phyloP scores from a whole-genome alignment of 352 stramenopile species.

The Phytophthora pseudosyringae region DNA sequence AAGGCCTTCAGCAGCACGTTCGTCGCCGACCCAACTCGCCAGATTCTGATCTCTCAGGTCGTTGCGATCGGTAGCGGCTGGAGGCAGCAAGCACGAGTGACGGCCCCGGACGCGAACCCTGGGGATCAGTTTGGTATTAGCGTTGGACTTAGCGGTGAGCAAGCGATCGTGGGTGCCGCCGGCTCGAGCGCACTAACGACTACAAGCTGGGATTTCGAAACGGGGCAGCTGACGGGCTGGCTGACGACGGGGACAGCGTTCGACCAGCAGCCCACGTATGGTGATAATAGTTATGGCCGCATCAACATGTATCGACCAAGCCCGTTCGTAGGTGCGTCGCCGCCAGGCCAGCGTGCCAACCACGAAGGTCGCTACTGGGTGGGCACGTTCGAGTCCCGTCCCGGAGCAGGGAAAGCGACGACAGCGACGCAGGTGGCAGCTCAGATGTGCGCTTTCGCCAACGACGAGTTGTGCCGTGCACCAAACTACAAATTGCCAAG shows the following conservation, averaged over 20 bases:
- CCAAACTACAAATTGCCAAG: constrained; percentile 84
- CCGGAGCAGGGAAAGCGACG: constrained; percentile 68
- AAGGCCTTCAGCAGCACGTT: constrained; percentile 76
- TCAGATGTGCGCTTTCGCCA: constrained; percentile 75
- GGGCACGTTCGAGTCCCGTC: constrained; percentile 93
- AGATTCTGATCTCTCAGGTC: constrained; percentile 63
- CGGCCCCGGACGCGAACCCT: constrained; percentile 71
- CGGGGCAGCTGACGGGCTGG: constrained; percentile 95
- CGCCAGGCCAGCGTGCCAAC: constrained; percentile 47
- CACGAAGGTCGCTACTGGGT: constrained; percentile 95
- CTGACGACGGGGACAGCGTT: constrained; percentile 93
- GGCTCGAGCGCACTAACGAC: constrained; percentile 72
- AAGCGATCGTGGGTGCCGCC: constrained; percentile 77
- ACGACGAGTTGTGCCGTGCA: constrained; percentile 62
- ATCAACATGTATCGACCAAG: constrained; percentile 66
- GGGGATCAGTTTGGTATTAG: constrained; percentile 81
- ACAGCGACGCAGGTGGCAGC: constrained; percentile 35
- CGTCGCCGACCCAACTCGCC: constrained; percentile 52
- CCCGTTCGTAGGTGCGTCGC: constrained; percentile 31
- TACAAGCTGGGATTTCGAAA: constrained; percentile 98
- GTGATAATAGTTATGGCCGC: constrained; percentile 93
- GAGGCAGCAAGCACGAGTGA: constrained; percentile 63
- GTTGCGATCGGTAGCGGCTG: constrained; percentile 59
- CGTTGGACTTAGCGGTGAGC: constrained; percentile 79
- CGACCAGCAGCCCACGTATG: constrained; percentile 94